Base-by-base conservation (phyloP, 306 rosid species). In the Gillenia trifoliata region DNA sequence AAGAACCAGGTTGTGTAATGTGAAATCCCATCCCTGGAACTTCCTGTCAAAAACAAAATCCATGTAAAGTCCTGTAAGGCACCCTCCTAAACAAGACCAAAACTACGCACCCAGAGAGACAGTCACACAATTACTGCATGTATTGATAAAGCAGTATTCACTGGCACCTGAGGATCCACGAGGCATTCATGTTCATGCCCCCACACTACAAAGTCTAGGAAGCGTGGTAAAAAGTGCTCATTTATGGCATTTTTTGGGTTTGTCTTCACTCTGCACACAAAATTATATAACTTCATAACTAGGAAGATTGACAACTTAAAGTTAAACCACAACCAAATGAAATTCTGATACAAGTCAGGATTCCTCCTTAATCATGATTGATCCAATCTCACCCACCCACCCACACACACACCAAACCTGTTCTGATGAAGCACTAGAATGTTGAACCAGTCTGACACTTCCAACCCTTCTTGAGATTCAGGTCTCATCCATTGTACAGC, bases 11-110 rank as follows among this genome's bases (percentile, higher is more conserved):
- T 77, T 94, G 99, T 29, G 99, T 83, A 80, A 94, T 91, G 90
- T 94, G 99, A 85, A 94, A 94, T 63, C 99, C 97, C 99, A 92
- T 92, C 80, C 97, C 99, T 10, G 97, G 89, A 86, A 94, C 96
- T 86, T 94, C 99, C 99, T 94, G 85, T 84, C 61, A 73, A 82
- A 79, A 76, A 66, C 54, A 41, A 76, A 71, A 61, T 64, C 74
- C 74, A 86, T 54, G 66, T 69, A 64, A 41, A 65, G 73, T 68
- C 79, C 47, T 64, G 60, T 66, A 61, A 71, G 33, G 12, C 40
- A 47, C 30, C 67, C 17, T 25, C 36, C 67, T 11, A 62, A 78
- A 26, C 30, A 6, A 31, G 11, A 67, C 8, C 56, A 72, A 22
- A 72, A 22, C 17, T 6, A 67, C 22, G 25, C 60, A 60, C 40